Conservation (phyloP, 2,329 filamentous ascomycete genomes). For the Botrytis cinerea region DNA sequence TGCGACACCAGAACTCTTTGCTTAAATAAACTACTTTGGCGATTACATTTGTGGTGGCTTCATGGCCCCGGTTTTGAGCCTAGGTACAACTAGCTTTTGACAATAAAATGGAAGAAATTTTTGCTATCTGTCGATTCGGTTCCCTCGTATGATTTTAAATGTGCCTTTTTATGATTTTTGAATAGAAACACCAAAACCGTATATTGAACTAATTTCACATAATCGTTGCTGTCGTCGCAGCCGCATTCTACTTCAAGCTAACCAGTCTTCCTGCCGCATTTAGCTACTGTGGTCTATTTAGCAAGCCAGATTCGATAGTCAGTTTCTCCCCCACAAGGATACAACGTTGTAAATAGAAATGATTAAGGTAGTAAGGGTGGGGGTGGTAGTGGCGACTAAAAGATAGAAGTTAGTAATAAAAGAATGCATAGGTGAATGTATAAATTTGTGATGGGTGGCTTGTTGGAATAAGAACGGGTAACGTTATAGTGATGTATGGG, state of each 20-base stretch:
- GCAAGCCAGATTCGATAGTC: too few species aligned
- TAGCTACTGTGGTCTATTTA: not conserved
- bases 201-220: not conserved
- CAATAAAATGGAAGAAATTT: constrained; percentile 12
- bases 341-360: too few species aligned
- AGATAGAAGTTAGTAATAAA: too few species aligned
- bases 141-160: too few species aligned
- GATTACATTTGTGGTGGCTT: constrained; percentile 21
- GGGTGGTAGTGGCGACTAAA: too few species aligned
- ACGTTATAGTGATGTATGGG: too few species aligned
- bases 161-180: not conserved
- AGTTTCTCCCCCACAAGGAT: too few species aligned
- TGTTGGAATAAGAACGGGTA: too few species aligned
- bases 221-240: not conserved
- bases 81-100: constrained; percentile 22
- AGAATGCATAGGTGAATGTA: too few species aligned
- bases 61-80: constrained; percentile 25
- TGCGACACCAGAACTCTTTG: constrained; percentile 17
- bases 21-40: constrained; percentile 8
- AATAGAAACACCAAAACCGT: not conserved
- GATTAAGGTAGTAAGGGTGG: too few species aligned
- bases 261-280: not conserved
- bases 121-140: not conserved
- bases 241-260: not conserved
- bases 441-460: too few species aligned